Conservation (phyloP, 2,329 filamentous ascomycete species). For the Boeremia lycopersici region DNA sequence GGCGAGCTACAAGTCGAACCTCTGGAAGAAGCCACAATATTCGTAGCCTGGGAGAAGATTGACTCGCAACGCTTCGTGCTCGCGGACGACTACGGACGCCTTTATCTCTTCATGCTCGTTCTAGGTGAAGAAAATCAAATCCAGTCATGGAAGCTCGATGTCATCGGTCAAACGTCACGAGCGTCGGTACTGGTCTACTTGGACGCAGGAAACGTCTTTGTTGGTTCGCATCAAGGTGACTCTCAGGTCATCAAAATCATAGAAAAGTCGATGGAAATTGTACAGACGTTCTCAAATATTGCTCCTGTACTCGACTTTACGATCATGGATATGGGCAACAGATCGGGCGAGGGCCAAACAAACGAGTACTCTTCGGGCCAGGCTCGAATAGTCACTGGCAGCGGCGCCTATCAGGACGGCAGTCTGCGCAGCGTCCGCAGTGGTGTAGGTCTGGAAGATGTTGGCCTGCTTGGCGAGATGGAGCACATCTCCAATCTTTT, state of each 20-base stretch:
- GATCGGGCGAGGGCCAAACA: conserved; percentile 76
- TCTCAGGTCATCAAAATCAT: conserved; percentile 77
- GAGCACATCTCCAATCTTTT: conserved; percentile 75
- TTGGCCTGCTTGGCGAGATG: conserved; percentile 82
- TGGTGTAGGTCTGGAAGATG: conserved; percentile 88
- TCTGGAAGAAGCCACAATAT: conserved; percentile 78
- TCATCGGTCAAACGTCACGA: conserved; percentile 72
- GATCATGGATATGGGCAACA: conserved; percentile 93
- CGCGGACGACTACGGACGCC: conserved; percentile 85
- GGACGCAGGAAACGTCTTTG: conserved; percentile 73
- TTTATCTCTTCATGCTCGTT: conserved; percentile 84
- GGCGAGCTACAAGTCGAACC: conserved; percentile 68
- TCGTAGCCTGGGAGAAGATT: conserved; percentile 88
- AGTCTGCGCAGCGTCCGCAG: conserved; percentile 89
- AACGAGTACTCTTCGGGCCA: conserved; percentile 96
- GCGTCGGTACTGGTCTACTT: conserved; percentile 82
- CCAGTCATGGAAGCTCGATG: conserved; percentile 71
- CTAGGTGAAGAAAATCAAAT: conserved; percentile 70
- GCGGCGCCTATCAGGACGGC: conserved; percentile 87
- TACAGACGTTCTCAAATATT: conserved; percentile 83
- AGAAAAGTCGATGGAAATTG: conserved; percentile 66
- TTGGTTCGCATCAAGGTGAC: conserved; percentile 92
- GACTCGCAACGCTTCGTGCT: conserved; percentile 84
- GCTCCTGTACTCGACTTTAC: conserved; percentile 92
- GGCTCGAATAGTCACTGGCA: conserved; percentile 89